These are phyloP conservation scores for Botrytis fabae DNA, from an alignment of 2,329 filamentous ascomycete genomes.

Conservation along the genomic window DNA sequence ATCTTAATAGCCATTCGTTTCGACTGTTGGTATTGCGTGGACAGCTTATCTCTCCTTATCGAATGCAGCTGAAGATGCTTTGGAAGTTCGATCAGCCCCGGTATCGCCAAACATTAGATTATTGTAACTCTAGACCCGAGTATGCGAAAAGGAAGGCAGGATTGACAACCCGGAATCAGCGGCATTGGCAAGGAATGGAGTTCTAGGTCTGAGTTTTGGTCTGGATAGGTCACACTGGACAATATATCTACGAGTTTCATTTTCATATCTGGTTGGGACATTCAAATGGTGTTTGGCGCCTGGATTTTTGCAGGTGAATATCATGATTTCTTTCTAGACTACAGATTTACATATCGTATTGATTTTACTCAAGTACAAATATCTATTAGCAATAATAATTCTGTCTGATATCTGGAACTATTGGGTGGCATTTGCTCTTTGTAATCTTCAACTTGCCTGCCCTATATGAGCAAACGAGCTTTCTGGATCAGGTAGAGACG, in stretches of 20 bases:
- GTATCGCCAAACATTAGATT: constrained; percentile 41
- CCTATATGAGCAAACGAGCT: not conserved
- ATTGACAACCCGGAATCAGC: constrained; percentile 6
- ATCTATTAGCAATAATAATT: not conserved
- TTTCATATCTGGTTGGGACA: constrained; percentile 9
- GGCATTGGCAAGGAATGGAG: constrained; percentile 26
- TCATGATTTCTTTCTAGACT: not conserved
- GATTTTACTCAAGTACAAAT: not conserved
- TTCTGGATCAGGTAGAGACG: not conserved
- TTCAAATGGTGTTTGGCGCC: constrained; percentile 17
- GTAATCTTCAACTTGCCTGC: not conserved
- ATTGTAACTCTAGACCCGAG: constrained; percentile 34
- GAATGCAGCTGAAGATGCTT: constrained; percentile 69
- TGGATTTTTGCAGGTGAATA: not conserved
- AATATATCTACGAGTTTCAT: constrained; percentile 13
- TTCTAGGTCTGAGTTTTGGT: constrained; percentile 3
- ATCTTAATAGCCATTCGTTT: constrained; percentile 78
- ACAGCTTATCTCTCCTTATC: constrained; percentile 93
- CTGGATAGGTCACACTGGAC: not conserved
- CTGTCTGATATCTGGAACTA: not conserved
- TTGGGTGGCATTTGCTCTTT: not conserved
- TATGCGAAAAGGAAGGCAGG: constrained; percentile 20
- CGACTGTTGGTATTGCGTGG: constrained; percentile 94
- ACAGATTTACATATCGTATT: not conserved
- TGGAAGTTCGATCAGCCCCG: constrained; percentile 39